Base-by-base conservation (phyloP, 179 eudicot genomes). In the Drosera spatulata region DNA sequence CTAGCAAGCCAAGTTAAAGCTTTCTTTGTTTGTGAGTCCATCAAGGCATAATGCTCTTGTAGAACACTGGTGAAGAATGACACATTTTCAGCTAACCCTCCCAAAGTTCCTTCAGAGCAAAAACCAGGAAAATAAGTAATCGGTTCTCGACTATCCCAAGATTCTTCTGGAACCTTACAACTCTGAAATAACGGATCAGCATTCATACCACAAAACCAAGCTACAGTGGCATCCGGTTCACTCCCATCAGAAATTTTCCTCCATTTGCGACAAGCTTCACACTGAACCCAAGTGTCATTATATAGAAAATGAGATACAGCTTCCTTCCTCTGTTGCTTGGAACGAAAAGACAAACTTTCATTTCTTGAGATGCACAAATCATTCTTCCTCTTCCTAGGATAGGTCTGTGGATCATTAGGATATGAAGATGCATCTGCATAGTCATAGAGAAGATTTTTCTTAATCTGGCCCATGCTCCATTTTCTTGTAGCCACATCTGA, bases 161-260 rank as follows among this genome's bases (percentile, higher is more conserved):
- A 66, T 73, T 89, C 99, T 78, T 89, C 91, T 43, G 94, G 84
- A 67, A 64, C 76, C 60, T 63, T 66, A 69, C 99, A 93, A 59
- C 81, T 81, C 78, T 73, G 83, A 70, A 73, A 70, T 46, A 69
- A 66, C 2, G 84, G 84, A 60, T 93, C 90, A 63, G 73, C 62
- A 66, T 86, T 93, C 95, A 93, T 80, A 71, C 99, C 81, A 75
- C 99, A 93, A 80, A 93, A 93, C 99, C 99, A 93, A 52, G 82
- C 81, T 62, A 78, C 67, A 3, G 75, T 64, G 44, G 82, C 58
- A 67, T 74, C 77, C 59, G 81, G 71, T 51, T 61, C 52, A 59
- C 66, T 62, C 48, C 64, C 77, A 63, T 85, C 82, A 39, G 65
- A 56, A 61, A 89, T 71, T 75, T 73, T 89, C 67, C 99, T 81